Percentiles rank a stretch among this genome's conserved stretches.
Evolutionary conservation across 257 asterid genomes (phyloP).

Genomic region (Penstemon eatonii): DNA sequence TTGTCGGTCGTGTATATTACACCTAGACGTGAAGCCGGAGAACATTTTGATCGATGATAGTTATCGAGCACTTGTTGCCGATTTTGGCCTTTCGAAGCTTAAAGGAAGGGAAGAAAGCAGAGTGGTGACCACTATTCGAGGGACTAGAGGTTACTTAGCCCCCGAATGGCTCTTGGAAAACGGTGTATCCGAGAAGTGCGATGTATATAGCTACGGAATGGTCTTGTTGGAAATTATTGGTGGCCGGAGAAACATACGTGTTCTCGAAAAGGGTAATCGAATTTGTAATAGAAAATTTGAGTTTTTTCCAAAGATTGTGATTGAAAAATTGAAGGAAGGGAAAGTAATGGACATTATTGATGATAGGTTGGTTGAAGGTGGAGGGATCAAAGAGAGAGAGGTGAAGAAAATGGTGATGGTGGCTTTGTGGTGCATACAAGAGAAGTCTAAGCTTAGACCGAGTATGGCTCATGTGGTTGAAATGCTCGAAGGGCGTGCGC

Average conservation of each 20-base stretch:
- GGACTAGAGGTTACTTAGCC: constrained; percentile 77
- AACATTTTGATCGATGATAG: constrained; percentile 60
- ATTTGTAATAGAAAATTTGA: constrained; percentile 46
- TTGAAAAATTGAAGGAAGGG: constrained; percentile 59
- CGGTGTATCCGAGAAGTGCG: constrained; percentile 75
- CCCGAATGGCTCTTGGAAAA: constrained; percentile 84
- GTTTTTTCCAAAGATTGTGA: constrained; percentile 56
- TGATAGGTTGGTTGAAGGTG: constrained; percentile 41
- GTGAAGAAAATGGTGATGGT: constrained; percentile 50
- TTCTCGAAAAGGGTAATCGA: constrained; percentile 31
- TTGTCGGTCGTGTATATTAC: constrained; percentile 70
- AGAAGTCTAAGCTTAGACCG: constrained; percentile 61
- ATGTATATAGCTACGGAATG: constrained; percentile 72
- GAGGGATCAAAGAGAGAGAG: constrained; percentile 41
- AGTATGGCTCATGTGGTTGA: constrained; percentile 71
- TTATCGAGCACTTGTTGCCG: constrained; percentile 52
- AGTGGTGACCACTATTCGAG: constrained; percentile 60
- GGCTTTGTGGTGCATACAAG: constrained; percentile 85
- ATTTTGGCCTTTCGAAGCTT: constrained; percentile 74
- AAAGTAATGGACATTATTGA: constrained; percentile 66
- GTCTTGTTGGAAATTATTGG: constrained; percentile 72
- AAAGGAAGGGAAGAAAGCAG: constrained; percentile 75
- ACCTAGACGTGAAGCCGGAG: constrained; percentile 78
- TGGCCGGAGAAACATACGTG: constrained; percentile 49
- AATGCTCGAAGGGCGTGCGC: constrained; percentile 69